Percentiles rank a stretch among this genome's conserved stretches.
phyloP scores from a whole-genome alignment of 441 rosid species.

The Erodium trifolium region DNA sequence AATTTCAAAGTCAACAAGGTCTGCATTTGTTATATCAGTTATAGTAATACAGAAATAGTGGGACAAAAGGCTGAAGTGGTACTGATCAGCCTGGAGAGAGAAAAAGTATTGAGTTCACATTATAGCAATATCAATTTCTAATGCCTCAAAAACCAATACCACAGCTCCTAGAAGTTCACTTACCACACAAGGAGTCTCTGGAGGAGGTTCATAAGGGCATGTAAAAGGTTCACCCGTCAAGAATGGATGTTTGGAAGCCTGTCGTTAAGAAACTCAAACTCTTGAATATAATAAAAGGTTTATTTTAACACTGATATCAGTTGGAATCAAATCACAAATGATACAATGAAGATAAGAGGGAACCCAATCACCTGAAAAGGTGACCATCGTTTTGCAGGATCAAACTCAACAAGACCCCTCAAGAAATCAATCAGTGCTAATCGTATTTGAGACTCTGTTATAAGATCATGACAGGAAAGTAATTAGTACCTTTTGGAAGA shows the following conservation, averaged over 20 bases:
- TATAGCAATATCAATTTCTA: not conserved
- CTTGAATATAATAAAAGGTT: constrained; percentile 9
- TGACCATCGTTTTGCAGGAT: constrained; percentile 99
- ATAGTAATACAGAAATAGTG: constrained; percentile 6
- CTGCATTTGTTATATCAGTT: not conserved
- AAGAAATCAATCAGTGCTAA: constrained; percentile 93
- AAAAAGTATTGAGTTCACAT: constrained; percentile 11
- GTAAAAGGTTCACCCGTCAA: constrained; percentile 98
- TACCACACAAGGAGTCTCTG: constrained; percentile 84
- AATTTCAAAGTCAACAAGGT: not conserved
- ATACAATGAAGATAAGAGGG: constrained; percentile 13
- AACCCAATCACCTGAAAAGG: constrained; percentile 75
- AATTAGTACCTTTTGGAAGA: constrained; percentile 18
- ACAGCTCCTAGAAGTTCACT: constrained; percentile 21
- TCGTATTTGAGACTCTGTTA: constrained; percentile 77
- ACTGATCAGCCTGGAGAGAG: not conserved
- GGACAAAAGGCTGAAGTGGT: not conserved
- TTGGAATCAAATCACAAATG: constrained; percentile 1
- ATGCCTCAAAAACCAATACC: constrained; percentile 9
- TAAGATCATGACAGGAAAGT: constrained; percentile 18
- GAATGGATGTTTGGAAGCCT: constrained; percentile 99
- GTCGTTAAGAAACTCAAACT: constrained; percentile 27
- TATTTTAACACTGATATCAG: constrained; percentile 13
- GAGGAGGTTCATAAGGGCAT: constrained; percentile 78
- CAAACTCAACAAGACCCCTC: constrained; percentile 97